phyloP scores from a whole-genome alignment of 2,329 filamentous ascomycete species.

The Stachybotrys elegans region DNA sequence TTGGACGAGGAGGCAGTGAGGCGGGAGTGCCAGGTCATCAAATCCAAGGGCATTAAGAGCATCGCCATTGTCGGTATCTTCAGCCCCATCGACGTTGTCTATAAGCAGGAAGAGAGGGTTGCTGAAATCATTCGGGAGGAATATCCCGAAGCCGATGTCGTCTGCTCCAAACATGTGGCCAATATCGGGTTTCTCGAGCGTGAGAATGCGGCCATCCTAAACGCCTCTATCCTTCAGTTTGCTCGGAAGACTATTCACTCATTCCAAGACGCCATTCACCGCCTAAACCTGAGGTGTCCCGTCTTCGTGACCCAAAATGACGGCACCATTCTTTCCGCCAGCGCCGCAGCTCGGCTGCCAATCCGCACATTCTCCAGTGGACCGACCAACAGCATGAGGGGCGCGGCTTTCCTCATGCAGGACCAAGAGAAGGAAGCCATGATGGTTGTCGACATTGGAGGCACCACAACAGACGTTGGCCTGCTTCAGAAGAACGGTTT shows the following conservation, averaged over 20 bases:
- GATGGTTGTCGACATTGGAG: conserved; percentile 63
- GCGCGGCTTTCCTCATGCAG: conserved; percentile 53
- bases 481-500: conserved; percentile 57
- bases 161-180: conserved; percentile 47
- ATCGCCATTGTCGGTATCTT: conserved; percentile 47
- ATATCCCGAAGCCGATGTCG: conserved; percentile 38
- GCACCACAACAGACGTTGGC: conserved; percentile 62
- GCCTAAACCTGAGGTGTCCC: conserved; percentile 45
- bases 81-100: conserved; percentile 44
- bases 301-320: conserved; percentile 62
- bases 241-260: conserved; percentile 51
- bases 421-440: conserved; percentile 29
- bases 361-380: conserved; percentile 59
- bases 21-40: conserved; percentile 32
- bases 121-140: conserved; percentile 34
- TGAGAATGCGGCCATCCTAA: conserved; percentile 61
- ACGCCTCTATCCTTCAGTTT: conserved; percentile 56
- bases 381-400: conserved; percentile 59
- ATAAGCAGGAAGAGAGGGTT: conserved; percentile 43
- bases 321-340: conserved; percentile 52
- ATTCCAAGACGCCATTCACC: conserved; percentile 47
- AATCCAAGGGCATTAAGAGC: conserved; percentile 35
- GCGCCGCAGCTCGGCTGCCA: conserved; percentile 48
- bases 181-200: conserved; percentile 53
- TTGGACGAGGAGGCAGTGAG: conserved; percentile 37